phyloP scores from a whole-genome alignment of 2,329 filamentous ascomycete genomes.

The Ceratocystis diversiconidia region DNA sequence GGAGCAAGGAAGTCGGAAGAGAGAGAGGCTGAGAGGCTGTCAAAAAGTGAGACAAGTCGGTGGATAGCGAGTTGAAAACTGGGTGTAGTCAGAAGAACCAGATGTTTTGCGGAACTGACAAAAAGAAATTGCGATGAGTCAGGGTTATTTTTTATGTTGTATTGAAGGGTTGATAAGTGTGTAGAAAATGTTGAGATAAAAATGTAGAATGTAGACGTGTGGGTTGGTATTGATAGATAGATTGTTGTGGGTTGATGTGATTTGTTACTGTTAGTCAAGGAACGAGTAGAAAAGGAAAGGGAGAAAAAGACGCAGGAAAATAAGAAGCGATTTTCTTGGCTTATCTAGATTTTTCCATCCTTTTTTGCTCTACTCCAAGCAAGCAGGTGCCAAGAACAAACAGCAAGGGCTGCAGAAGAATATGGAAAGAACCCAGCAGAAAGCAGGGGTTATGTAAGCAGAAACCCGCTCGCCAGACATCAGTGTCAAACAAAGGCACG shows the following conservation, averaged over 20 bases:
- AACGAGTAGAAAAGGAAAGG: constrained; percentile 4
- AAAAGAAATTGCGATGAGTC: no score
- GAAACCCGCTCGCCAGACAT: no score
- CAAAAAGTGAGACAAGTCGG: background rate
- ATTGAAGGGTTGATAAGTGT: no score
- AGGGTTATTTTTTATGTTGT: no score
- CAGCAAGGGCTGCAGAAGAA: no score
- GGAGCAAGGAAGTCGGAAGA: background rate
- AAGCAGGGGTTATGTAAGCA: background rate
- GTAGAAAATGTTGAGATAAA: no score
- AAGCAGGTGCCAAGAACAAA: background rate
- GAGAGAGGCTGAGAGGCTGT: background rate
- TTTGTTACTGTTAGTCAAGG: no score
- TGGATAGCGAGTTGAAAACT: background rate
- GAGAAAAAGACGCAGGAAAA: constrained; percentile 4
- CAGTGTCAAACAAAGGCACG: no score
- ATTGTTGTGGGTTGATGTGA: background rate
- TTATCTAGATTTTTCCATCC: constrained; percentile 13
- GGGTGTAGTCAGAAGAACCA: no score
- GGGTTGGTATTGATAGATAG: no score
- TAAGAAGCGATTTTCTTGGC: background rate
- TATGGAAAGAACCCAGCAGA: no score
- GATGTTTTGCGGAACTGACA: no score
- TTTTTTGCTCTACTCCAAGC: background rate
- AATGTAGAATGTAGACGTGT: background rate